Evolutionary conservation across 2,329 filamentous ascomycete genomes (phyloP), one percentile per base, ranked within the genome.

Genomic region (Microdochium paspali): DNA sequence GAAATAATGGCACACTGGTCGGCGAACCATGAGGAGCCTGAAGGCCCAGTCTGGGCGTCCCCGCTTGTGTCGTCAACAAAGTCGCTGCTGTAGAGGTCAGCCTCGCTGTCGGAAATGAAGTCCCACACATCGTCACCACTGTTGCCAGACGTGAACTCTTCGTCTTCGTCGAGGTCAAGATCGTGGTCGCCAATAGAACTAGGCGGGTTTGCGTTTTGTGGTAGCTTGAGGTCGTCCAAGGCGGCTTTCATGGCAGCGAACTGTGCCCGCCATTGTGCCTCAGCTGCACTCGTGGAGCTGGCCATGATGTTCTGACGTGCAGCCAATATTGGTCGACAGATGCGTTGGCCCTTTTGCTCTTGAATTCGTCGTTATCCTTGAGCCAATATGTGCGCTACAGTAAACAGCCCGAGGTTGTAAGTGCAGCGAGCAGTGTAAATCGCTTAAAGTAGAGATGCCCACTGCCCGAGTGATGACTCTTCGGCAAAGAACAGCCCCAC

Each of bases 61-160:
- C 58, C 59, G 24, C 60, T 58, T 7, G 55, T 53, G 32, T 72
- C 66, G 24, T 78, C 76, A 44, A 84, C 77, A 25, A 80, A 68
- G 51, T 87, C 86, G 56, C 81, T 84, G 58, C 79, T 84, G 61
- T 77, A 69, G 10, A 65, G 72, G 48, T 84, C 83, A 20, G 81
- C 80, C 23, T 85, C 83, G 44, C 77, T 76, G 45, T 90, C 85
- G 50, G 84, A 89, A 59, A 95, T 88, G 49, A 94, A 82, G 62
- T 96, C 90, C 91, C 91, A 96, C 10, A 96, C 83, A 66, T 96
- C 90, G 49, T 91, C 86, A 4, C 80, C 79, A 18, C 77, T 80
- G 40, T 77, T 80, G 4, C 79, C 79, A 2, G 75, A 77, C 1
- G 71, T 74, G 53, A 73, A 73, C 12, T 68, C 70, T 24, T 73